Conservation (phyloP, 1,284 basidiomycete species). For the Marasmius sp. region DNA sequence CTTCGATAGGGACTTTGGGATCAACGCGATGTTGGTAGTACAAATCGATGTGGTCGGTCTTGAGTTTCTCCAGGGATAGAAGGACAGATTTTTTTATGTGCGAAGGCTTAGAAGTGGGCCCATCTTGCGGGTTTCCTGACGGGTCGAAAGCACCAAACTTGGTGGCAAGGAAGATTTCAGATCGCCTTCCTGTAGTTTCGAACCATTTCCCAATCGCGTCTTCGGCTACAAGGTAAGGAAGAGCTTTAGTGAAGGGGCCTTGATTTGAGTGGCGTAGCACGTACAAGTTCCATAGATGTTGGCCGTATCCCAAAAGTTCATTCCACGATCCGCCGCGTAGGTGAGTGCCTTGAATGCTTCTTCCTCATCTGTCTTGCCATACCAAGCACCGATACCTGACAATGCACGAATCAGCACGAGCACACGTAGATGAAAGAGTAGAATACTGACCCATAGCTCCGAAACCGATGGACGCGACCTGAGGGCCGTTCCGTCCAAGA, state of each 20-base stretch:
- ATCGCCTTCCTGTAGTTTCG: slow-evolving; percentile 23
- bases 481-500: slow-evolving; percentile 5
- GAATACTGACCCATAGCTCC: slow-evolving; percentile 6
- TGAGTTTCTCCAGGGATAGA: slow-evolving; percentile 24
- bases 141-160: slow-evolving; percentile 30
- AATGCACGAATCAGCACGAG: neutral
- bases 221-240: slow-evolving; percentile 12
- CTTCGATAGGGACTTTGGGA: slow-evolving; percentile 39
- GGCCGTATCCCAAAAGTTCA: slow-evolving; percentile 27
- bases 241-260: neutral
- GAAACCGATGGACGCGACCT: slow-evolving; percentile 8
- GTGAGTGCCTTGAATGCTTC: slow-evolving; percentile 18
- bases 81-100: slow-evolving; percentile 26
- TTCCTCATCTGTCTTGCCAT: slow-evolving; percentile 23
- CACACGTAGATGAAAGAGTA: neutral
- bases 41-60: slow-evolving; percentile 34
- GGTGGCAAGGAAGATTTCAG: slow-evolving; percentile 31
- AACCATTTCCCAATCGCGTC: slow-evolving; percentile 27
- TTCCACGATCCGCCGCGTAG: slow-evolving; percentile 21
- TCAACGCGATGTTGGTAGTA: slow-evolving; percentile 41
- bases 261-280: neutral
- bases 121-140: slow-evolving; percentile 5
- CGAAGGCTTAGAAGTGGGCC: slow-evolving; percentile 23
- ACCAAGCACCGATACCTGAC: slow-evolving; percentile 23
- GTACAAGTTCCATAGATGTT: slow-evolving; percentile 25